Evolutionary conservation across 768 basidiomycete species (phyloP).

Genomic region (Filobasidium floriforme): DNA sequence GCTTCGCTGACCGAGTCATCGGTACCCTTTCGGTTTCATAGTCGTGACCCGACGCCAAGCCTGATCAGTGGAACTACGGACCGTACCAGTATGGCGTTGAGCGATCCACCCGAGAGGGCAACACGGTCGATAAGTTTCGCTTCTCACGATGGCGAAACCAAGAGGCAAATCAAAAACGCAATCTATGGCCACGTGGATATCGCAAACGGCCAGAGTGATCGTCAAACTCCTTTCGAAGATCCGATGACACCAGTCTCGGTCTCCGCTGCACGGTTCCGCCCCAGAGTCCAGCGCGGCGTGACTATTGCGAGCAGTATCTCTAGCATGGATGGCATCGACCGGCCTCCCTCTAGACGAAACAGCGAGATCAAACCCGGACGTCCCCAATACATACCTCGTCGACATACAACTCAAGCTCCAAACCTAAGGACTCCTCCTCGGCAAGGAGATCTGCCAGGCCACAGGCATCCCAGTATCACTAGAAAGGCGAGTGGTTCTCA

Average conservation of each 20-base stretch:
- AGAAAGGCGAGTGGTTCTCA: background rate
- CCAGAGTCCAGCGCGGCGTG: background rate
- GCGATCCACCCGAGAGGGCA: background rate
- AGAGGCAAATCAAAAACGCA: background rate
- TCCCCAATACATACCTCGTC: background rate
- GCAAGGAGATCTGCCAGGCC: background rate
- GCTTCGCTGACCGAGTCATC: background rate
- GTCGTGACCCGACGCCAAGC: conserved; percentile 6
- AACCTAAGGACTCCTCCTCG: background rate
- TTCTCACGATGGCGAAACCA: background rate
- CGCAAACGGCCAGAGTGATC: background rate
- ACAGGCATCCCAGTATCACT: background rate
- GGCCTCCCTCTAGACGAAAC: background rate
- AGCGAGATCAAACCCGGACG: conserved; percentile 8
- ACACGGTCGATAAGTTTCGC: background rate
- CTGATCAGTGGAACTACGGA: conserved; percentile 2
- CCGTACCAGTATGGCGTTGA: background rate
- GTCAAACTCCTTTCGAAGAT: background rate
- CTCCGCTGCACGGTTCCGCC: background rate
- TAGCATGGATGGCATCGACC: conserved; percentile 1
- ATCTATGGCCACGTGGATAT: background rate
- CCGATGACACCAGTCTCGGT: background rate
- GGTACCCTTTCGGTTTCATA: conserved; percentile 2
- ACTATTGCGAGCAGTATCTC: conserved; percentile 1
- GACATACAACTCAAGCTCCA: conserved; percentile 3